phyloP scores from a whole-genome alignment of 2,329 filamentous ascomycete genomes.

The Fusarium penzigii region DNA sequence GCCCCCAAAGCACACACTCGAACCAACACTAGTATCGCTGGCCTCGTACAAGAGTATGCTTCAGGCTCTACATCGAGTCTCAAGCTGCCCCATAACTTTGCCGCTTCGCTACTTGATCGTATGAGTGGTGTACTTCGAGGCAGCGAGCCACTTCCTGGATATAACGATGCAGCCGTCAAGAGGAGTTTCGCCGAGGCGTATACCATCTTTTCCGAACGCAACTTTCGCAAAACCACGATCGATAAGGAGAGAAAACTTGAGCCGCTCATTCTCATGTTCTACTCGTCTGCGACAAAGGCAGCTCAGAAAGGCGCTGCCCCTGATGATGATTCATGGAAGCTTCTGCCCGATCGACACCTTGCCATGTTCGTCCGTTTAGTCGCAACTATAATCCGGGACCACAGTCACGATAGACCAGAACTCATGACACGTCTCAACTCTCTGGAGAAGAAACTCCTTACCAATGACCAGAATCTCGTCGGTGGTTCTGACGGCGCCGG shows the following conservation, averaged over 20 bases:
- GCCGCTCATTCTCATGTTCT: conserved; percentile 93
- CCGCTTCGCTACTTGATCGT: conserved; percentile 62
- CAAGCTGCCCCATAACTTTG: conserved; percentile 60
- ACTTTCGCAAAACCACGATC: conserved; percentile 79
- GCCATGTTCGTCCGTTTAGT: conserved; percentile 91
- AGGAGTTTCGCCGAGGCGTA: conserved; percentile 93
- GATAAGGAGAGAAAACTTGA: conserved; percentile 93
- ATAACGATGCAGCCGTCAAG: conserved; percentile 86
- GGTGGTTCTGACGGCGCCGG: conserved; percentile 36
- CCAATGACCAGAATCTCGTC: conserved; percentile 85
- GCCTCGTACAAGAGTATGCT: conserved; percentile 85
- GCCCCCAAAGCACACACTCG: conserved; percentile 61
- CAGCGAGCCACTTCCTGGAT: conserved; percentile 82
- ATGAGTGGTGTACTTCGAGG: conserved; percentile 80
- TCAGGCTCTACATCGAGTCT: conserved; percentile 49
- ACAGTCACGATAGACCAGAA: conserved; percentile 86
- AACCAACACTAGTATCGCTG: conserved; percentile 73
- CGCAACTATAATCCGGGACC: conserved; percentile 74
- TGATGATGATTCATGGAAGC: conserved; percentile 86
- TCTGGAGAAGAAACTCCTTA: conserved; percentile 89
- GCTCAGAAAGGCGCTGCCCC: conserved; percentile 73
- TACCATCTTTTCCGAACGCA: conserved; percentile 86
- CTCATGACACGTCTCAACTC: conserved; percentile 75
- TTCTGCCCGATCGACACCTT: conserved; percentile 90
- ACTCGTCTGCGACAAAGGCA: conserved; percentile 86